Evolutionary conservation across 176 grass and related monocot species (phyloP), one percentile per base, ranked within the genome.

Genomic region (Hsuehochloa calcarea): DNA sequence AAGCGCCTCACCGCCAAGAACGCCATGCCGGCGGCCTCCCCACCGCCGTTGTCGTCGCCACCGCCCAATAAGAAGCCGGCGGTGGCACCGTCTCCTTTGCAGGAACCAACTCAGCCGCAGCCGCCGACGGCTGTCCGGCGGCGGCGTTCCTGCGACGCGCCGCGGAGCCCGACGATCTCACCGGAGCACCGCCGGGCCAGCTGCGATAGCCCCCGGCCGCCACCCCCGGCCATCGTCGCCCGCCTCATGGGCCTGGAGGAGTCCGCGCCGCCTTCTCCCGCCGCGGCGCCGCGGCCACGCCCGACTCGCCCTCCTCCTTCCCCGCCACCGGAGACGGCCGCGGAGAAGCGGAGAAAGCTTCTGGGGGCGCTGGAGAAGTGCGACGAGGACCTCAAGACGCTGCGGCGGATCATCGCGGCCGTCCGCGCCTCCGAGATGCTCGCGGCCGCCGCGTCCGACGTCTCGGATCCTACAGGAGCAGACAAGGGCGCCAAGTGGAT

Each of bases 311-410:
- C 74, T 4, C 84, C 91, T 0, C 82, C 71, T n/a, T 46, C 85
- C 25, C 77, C 66, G 7, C n/a, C 76, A 0, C 81, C 68, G 35
- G 88, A 91, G 72, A 67, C 80, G 35, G 92, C 93, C 2, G 78
- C 70, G 39, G 93, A 99, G 82, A 94, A 94, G 77, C 80, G 96
- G 59, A 86, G 87, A 82, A 91, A 92, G 85, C 88, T 99, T 15
- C 91, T 96, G n/a, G 91, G 90, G 47, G 96, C 96, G 20, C 89
- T 99, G 65, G 93, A 99, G 91, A 95, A 96, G 86, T 99, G 96
- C 69, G 96, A 99, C 82, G 96, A 99, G 56, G 96, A 99, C 82
- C 90, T 99, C 61, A 87, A 92, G 86, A 79, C 90, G 69, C 88
- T 99, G 44, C 85, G 91, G 60, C 88, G 85, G 86, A 94, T 99